Percentiles rank a stretch among this genome's conserved stretches.
These are phyloP conservation scores for Cadophora sp. DNA, from an alignment of 2,329 filamentous ascomycete genomes.

Conservation along the genomic window DNA sequence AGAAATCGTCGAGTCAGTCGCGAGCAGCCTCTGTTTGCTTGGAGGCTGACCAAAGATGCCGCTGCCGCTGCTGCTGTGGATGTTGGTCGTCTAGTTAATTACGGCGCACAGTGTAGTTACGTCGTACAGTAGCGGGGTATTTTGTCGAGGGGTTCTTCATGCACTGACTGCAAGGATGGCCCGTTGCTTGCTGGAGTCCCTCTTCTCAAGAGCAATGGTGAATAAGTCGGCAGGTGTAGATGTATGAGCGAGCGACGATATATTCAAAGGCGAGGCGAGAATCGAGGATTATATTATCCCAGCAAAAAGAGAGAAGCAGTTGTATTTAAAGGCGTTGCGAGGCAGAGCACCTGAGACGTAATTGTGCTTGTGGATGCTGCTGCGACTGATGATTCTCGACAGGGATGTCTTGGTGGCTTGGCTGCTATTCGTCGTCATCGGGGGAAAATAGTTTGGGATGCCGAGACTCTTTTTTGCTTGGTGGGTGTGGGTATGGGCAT, in stretches of 20 bases:
- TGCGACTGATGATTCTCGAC: background rate
- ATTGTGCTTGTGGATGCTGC: background rate
- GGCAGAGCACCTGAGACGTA: background rate
- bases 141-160: slow-evolving; percentile 10
- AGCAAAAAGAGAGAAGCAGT: background rate
- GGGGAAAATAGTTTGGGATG: background rate
- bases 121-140: slow-evolving; percentile 7
- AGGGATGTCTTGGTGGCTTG: slow-evolving; percentile 11
- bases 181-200: background rate
- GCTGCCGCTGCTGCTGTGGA: too few relatives aligned
- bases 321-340: background rate
- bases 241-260: slow-evolving; percentile 4
- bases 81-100: background rate
- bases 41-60: slow-evolving; percentile 9
- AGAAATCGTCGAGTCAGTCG: slow-evolving; percentile 1
- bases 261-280: background rate
- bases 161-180: slow-evolving; percentile 5
- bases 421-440: background rate
- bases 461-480: background rate
- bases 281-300: too few relatives aligned
- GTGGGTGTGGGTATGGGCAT: too few relatives aligned
- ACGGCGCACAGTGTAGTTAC: background rate
- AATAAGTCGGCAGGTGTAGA: too few relatives aligned
- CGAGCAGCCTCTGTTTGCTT: slow-evolving; percentile 10
- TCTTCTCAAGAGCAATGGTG: too few relatives aligned